Conservation (phyloP, 2,329 filamentous ascomycete species). For the Arachnomyces sp. region DNA sequence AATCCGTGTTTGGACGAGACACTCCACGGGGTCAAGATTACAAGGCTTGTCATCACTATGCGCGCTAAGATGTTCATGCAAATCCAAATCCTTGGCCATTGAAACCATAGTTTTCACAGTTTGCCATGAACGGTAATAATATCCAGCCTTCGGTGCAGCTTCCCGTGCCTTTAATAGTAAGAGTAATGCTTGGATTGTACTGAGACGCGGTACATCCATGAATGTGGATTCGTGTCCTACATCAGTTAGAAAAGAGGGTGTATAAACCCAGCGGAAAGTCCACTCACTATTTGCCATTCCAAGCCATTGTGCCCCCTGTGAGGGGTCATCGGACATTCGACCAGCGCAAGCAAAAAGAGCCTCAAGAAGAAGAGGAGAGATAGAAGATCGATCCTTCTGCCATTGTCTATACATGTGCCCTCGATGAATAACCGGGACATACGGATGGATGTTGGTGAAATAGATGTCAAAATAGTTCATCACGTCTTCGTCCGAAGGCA, state of each 20-base stretch:
- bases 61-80: slow-evolving; percentile 76
- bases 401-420: slow-evolving; percentile 80
- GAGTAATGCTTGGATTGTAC: slow-evolving; percentile 82
- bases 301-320: slow-evolving; percentile 85
- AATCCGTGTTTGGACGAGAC: slow-evolving; percentile 72
- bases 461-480: slow-evolving; percentile 83
- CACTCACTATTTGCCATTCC: slow-evolving; percentile 67
- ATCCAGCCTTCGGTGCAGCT: slow-evolving; percentile 83
- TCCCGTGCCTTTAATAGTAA: slow-evolving; percentile 86
- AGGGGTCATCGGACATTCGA: slow-evolving; percentile 70
- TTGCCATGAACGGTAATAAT: slow-evolving; percentile 98
- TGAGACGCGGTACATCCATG: slow-evolving; percentile 82
- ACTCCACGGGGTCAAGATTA: slow-evolving; percentile 62
- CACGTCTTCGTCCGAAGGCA: slow-evolving; percentile 78
- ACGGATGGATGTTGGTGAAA: slow-evolving; percentile 84
- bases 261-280: not conserved
- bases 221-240: slow-evolving; percentile 84
- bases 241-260: slow-evolving; percentile 20
- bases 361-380: slow-evolving; percentile 82
- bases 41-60: slow-evolving; percentile 68
- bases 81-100: slow-evolving; percentile 84
- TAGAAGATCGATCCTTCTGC: slow-evolving; percentile 69
- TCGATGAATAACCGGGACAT: slow-evolving; percentile 81
- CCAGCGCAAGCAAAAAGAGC: slow-evolving; percentile 86
- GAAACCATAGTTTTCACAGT: slow-evolving; percentile 82